Conservation (phyloP, 2,329 filamentous ascomycete species). For the Aureobasidium sp. region DNA sequence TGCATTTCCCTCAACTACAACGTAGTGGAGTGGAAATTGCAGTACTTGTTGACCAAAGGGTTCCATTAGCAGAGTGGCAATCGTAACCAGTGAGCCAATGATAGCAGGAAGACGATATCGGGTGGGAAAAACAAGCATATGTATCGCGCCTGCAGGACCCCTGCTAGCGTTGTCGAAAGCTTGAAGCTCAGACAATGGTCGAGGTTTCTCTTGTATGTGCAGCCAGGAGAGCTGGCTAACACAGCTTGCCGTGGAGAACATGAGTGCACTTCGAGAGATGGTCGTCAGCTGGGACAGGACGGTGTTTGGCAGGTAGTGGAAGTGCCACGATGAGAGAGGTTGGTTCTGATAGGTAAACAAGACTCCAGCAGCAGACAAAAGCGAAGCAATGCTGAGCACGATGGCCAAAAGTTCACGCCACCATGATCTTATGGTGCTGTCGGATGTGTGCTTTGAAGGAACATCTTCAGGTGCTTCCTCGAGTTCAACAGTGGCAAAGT, state of each 20-base stretch:
- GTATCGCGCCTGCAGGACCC: too few relatives aligned
- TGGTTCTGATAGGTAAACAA: not conserved
- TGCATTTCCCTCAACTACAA: not conserved
- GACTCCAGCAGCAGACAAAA: not conserved
- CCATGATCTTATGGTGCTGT: too few relatives aligned
- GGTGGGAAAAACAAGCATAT: not conserved
- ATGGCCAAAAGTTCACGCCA: too few relatives aligned
- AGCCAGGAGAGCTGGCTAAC: not conserved
- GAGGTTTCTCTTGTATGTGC: not conserved
- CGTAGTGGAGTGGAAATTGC: not conserved
- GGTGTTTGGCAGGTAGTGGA: not conserved
- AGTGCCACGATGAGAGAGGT: not conserved
- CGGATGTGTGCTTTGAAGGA: too few relatives aligned
- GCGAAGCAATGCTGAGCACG: too few relatives aligned
- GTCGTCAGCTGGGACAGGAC: not conserved
- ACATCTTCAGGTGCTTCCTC: too few relatives aligned
- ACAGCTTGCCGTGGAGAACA: not conserved
- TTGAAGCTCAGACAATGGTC: not conserved
- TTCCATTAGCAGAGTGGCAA: not conserved
- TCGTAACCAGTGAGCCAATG: not conserved
- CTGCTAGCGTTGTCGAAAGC: not conserved
- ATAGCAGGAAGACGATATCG: not conserved
- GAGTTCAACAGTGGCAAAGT: too few relatives aligned
- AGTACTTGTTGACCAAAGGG: not conserved
- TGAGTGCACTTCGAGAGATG: not conserved